These are phyloP conservation scores for Pleurotus cornucopiae DNA, from an alignment of 768 basidiomycete genomes.

Conservation along the genomic window DNA sequence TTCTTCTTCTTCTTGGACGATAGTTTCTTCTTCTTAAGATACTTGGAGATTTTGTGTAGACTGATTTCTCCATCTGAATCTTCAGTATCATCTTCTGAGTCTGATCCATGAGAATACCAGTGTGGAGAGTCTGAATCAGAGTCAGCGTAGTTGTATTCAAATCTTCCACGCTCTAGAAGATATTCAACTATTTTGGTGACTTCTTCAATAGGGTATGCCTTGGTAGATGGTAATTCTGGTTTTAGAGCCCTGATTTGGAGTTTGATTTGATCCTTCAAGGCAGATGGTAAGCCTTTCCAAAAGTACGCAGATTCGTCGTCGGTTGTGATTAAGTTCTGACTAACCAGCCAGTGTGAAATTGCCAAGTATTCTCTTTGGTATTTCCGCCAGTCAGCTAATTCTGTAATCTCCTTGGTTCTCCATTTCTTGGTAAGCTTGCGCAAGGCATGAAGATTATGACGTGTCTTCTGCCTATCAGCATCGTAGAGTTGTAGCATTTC, in stretches of 20 bases:
- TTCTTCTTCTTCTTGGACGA: too few species aligned
- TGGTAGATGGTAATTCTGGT: not conserved
- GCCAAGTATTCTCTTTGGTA: slow-evolving; percentile 8
- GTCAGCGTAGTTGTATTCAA: too few species aligned
- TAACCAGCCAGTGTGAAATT: slow-evolving; percentile 11
- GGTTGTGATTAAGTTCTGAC: slow-evolving; percentile 4
- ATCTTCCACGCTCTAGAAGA: too few species aligned
- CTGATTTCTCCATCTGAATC: too few species aligned
- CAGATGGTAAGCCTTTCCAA: slow-evolving; percentile 11
- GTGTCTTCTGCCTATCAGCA: not conserved
- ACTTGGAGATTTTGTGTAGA: too few species aligned
- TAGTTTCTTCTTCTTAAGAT: too few species aligned
- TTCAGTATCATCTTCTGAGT: too few species aligned
- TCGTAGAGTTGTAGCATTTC: slow-evolving; percentile 1
- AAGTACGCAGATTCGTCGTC: slow-evolving; percentile 9
- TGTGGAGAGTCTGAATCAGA: too few species aligned
- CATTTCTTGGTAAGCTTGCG: not conserved
- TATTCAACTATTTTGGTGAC: not conserved
- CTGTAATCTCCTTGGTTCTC: not conserved
- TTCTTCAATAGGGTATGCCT: slow-evolving; percentile 1
- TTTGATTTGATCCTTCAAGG: not conserved
- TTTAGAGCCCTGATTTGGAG: not conserved
- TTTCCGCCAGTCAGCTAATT: slow-evolving; percentile 5
- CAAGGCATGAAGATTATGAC: not conserved
- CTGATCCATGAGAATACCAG: too few species aligned